phyloP scores from a whole-genome alignment of 1,284 basidiomycete species.

The Grifola frondosa region DNA sequence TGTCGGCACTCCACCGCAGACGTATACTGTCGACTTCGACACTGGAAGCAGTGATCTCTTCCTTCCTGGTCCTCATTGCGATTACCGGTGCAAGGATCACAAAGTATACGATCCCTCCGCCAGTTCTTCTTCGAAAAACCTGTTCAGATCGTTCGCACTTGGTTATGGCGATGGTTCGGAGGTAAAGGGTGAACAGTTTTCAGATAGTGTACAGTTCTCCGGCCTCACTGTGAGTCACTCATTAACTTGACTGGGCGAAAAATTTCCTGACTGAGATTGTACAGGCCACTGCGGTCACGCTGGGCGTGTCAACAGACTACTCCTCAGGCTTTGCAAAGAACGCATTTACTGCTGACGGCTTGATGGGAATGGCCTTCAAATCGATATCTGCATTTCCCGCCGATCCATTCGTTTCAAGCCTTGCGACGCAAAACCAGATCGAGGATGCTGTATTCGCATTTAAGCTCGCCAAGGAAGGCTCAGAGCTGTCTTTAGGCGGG shows the following conservation, averaged over 20 bases:
- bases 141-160: slow-evolving; percentile 28
- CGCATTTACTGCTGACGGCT: slow-evolving; percentile 30
- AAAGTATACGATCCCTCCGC: slow-evolving; percentile 30
- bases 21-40: slow-evolving; percentile 16
- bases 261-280: neutral
- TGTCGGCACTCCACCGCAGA: slow-evolving; percentile 30
- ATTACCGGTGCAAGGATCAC: slow-evolving; percentile 35
- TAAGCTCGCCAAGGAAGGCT: slow-evolving; percentile 30
- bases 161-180: slow-evolving; percentile 36
- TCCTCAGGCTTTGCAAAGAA: slow-evolving; percentile 20
- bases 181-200: slow-evolving; percentile 33
- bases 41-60: slow-evolving; percentile 33
- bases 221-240: slow-evolving; percentile 37
- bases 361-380: slow-evolving; percentile 32
- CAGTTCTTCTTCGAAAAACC: slow-evolving; percentile 33
- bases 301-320: slow-evolving; percentile 26
- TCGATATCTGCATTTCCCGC: slow-evolving; percentile 22
- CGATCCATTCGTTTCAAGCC: slow-evolving; percentile 21
- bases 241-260: slow-evolving; percentile 28
- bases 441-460: slow-evolving; percentile 37
- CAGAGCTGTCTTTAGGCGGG: slow-evolving; percentile 44
- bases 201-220: slow-evolving; percentile 33
- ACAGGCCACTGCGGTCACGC: slow-evolving; percentile 19
- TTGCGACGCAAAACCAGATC: slow-evolving; percentile 24
- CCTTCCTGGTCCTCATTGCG: slow-evolving; percentile 27